Evolutionary conservation across 2,329 filamentous ascomycete genomes (phyloP).

Genomic region (Fusarium siculi): DNA sequence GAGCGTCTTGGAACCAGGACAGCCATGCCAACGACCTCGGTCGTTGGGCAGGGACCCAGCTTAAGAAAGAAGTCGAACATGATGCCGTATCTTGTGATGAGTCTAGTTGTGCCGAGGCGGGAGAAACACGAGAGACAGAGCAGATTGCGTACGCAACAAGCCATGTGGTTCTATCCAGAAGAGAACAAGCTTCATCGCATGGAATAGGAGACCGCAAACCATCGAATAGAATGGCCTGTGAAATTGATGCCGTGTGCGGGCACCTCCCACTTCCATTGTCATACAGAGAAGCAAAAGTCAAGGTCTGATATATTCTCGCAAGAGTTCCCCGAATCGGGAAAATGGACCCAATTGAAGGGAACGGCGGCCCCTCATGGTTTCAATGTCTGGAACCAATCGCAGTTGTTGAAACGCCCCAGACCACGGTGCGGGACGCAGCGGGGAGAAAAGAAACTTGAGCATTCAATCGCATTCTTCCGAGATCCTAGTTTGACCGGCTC

Average conservation of each 20-base stretch:
- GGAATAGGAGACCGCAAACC: neutral
- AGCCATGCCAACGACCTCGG: neutral
- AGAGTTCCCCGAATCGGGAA: constrained; percentile 48
- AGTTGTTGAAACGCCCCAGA: constrained; percentile 17
- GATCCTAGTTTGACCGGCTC: constrained; percentile 16
- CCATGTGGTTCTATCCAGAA: constrained; percentile 2
- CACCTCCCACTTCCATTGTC: constrained; percentile 8
- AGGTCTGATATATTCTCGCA: constrained; percentile 45
- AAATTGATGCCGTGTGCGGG: constrained; percentile 14
- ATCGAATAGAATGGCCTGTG: constrained; percentile 6
- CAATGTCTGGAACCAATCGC: constrained; percentile 40
- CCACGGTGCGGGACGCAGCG: constrained; percentile 27
- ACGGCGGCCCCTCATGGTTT: constrained; percentile 37
- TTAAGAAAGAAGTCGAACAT: constrained; percentile 26
- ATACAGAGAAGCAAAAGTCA: constrained; percentile 3
- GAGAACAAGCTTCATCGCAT: neutral
- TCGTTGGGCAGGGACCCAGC: constrained; percentile 5
- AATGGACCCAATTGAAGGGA: constrained; percentile 33
- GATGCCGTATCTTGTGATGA: constrained; percentile 10
- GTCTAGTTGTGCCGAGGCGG: neutral
- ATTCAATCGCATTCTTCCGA: constrained; percentile 31
- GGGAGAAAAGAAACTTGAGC: constrained; percentile 8
- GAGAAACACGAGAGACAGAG: neutral
- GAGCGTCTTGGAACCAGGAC: neutral
- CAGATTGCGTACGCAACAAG: constrained; percentile 3